Conservation (phyloP, 139 green algal species). For the Marvania coccoides region DNA sequence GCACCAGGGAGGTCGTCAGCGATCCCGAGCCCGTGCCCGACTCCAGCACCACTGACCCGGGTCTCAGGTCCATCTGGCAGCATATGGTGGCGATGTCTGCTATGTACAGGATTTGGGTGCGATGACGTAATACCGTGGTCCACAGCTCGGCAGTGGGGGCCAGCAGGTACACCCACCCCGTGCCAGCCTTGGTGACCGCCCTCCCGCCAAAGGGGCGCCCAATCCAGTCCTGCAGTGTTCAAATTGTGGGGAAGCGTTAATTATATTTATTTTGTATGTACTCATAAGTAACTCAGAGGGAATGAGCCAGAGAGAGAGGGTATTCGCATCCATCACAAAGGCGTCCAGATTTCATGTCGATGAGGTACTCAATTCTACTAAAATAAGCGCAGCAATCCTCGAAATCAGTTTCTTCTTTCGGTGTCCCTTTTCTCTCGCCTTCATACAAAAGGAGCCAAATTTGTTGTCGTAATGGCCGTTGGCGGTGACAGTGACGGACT, state of each 20-base stretch:
- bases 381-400: no score
- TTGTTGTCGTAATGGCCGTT: conserved; percentile 39
- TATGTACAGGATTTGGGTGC: conserved; percentile 82
- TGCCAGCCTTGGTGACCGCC: conserved; percentile 25
- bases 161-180: conserved; percentile 72
- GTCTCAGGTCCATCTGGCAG: conserved; percentile 70
- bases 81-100: conserved; percentile 78
- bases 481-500: conserved; percentile 38
- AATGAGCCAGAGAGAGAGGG: no score
- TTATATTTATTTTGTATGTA: neutral
- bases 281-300: neutral
- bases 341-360: no score
- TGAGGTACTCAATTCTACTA: no score
- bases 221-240: conserved; percentile 74
- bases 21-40: conserved; percentile 88
- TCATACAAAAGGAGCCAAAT: conserved; percentile 54
- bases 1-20: conserved; percentile 81
- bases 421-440: no score
- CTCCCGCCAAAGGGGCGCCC: conserved; percentile 66
- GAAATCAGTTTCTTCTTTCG: no score
- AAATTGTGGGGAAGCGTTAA: neutral
- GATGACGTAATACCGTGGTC: conserved; percentile 73
- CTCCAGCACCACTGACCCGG: conserved; percentile 74
- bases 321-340: no score
- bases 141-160: conserved; percentile 84